phyloP scores from a whole-genome alignment of 768 basidiomycete species.

The Candolleomyces efflorescens region DNA sequence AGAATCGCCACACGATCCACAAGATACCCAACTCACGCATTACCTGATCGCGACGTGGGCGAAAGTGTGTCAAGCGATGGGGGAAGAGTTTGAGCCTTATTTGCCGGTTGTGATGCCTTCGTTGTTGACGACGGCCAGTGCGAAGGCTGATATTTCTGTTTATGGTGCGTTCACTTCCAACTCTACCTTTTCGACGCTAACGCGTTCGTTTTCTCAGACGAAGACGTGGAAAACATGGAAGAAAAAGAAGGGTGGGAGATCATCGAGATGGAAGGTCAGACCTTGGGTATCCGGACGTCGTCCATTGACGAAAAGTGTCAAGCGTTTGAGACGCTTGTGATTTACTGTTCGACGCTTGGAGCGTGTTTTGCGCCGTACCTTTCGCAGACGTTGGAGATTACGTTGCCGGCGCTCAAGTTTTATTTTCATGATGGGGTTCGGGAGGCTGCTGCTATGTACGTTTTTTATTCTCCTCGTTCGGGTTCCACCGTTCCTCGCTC shows the following conservation, averaged over 20 bases:
- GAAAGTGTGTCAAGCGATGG: constrained; percentile 82
- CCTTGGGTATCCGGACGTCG: constrained; percentile 73
- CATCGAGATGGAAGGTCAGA: constrained; percentile 71
- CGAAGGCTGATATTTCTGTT: constrained; percentile 76
- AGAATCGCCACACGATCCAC: constrained; percentile 59
- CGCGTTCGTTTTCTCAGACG: constrained; percentile 31
- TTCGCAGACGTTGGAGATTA: constrained; percentile 64
- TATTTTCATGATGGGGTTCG: constrained; percentile 84
- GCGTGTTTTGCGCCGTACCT: constrained; percentile 70
- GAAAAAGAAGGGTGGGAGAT: constrained; percentile 79
- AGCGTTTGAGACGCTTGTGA: constrained; percentile 82
- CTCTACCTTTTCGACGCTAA: not conserved
- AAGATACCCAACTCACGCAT: constrained; percentile 66
- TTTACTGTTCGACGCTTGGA: constrained; percentile 69
- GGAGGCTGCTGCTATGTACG: constrained; percentile 73
- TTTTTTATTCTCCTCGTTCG: constrained; percentile 13
- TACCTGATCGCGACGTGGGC: constrained; percentile 88
- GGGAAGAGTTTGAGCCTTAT: constrained; percentile 82
- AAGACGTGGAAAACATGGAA: constrained; percentile 43
- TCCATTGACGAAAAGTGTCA: constrained; percentile 85
- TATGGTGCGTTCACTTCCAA: constrained; percentile 43
- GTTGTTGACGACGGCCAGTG: constrained; percentile 66
- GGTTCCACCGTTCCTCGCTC: too few relatives aligned
- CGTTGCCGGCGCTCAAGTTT: constrained; percentile 66
- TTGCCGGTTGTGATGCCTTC: constrained; percentile 82